A percentile compares a stretch with the other conserved stretches of the same genome.
These are phyloP conservation scores for Calonectria naviculata DNA, from an alignment of 2,329 filamentous ascomycete genomes.

Conservation along the genomic window DNA sequence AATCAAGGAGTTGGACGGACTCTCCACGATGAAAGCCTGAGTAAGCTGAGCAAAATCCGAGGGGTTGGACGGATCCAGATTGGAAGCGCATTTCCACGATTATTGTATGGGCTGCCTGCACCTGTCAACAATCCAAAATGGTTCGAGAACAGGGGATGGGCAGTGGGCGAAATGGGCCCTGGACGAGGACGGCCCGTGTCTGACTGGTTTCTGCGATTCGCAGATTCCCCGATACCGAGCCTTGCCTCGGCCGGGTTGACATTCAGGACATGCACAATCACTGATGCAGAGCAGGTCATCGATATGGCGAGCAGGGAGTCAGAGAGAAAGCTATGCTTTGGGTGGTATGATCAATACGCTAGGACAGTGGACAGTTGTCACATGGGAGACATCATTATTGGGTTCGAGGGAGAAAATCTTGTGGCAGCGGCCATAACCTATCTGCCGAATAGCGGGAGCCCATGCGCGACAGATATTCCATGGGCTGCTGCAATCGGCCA, in stretches of 20 bases:
- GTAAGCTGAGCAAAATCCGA: slow-evolving; percentile 59
- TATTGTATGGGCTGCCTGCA: slow-evolving; percentile 64
- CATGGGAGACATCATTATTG: slow-evolving; percentile 65
- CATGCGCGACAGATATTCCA: slow-evolving; percentile 62
- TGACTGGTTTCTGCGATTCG: slow-evolving; percentile 66
- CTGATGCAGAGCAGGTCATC: slow-evolving; percentile 59
- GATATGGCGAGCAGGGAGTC: slow-evolving; percentile 62
- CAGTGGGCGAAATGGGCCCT: slow-evolving; percentile 53
- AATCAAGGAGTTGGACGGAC: slow-evolving; percentile 63
- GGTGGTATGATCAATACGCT: slow-evolving; percentile 71
- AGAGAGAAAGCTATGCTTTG: slow-evolving; percentile 58
- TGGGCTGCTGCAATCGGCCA: slow-evolving; percentile 64
- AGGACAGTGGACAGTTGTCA: slow-evolving; percentile 59
- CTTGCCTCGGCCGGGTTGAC: slow-evolving; percentile 53
- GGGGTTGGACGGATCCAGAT: slow-evolving; percentile 66
- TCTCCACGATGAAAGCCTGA: slow-evolving; percentile 63
- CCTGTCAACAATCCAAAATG: slow-evolving; percentile 58
- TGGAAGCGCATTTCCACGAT: slow-evolving; percentile 68
- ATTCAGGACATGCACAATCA: slow-evolving; percentile 57
- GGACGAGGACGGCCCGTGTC: slow-evolving; percentile 61
- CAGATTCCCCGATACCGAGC: slow-evolving; percentile 57
- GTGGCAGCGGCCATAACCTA: slow-evolving; percentile 68
- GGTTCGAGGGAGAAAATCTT: slow-evolving; percentile 58
- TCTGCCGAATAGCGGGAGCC: slow-evolving; percentile 57
- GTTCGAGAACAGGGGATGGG: slow-evolving; percentile 67